Evolutionary conservation across 2,329 filamentous ascomycete species (phyloP), one percentile per base, ranked within the genome.

Genomic region (Dactylellina haptotyla): DNA sequence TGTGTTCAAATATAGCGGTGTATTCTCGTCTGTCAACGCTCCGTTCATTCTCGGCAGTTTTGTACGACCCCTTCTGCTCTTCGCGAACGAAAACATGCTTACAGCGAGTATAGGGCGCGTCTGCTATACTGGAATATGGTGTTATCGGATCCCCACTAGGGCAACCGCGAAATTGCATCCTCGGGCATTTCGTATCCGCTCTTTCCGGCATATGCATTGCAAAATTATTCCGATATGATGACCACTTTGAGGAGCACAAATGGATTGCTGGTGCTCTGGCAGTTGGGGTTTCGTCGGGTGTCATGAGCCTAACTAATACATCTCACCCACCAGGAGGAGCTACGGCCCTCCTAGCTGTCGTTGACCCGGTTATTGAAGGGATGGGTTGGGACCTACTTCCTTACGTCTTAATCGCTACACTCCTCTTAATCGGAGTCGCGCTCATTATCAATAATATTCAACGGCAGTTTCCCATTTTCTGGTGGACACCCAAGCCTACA

Each of bases 321-420:
- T 84, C 90, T 0, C 89, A 93, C 76, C 90, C 90, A 0, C 90
- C 90, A 0, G 90, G 89, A 0, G 90, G 90, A 3, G 90, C 90
- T 6, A 93, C 90, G 0, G 90, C 89, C 0, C 81, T 93, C 0
- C 81, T 93, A 25, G 89, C 89, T 0, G 88, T 89, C 0, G 83
- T 87, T 0, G 86, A 88, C 67, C 81, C 84, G 1, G 81, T 83
- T 1, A 81, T 87, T 0, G 82, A 84, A 8, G 76, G 78, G 0
- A 80, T 92, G 9, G 89, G 89, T n/a, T 93, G 90, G 90, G 87
- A 84, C 71, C 80, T 91, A 10, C 79, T 92, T 4, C 86, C 88
- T 0, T 81, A 91, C 4, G 83, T 91, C 16, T 59, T 89, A 37
- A 81, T 92, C 20, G 87, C 86, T 2, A 85, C 83, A 51, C 78